Conservation (phyloP, 2,329 filamentous ascomycete species). For the Neodidymelliopsis sp. region DNA sequence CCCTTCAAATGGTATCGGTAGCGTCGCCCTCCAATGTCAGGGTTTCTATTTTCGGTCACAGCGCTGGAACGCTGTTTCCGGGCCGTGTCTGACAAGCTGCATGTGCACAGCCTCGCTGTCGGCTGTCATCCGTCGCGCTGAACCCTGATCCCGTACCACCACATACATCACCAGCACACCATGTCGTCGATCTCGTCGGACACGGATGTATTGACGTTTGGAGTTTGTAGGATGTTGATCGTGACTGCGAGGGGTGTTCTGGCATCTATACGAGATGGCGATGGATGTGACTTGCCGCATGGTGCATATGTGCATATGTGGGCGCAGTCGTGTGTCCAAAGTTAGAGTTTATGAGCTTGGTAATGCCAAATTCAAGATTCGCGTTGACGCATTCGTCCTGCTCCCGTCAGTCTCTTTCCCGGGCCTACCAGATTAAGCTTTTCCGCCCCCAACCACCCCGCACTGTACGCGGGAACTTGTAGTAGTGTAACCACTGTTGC, state of each 20-base stretch:
- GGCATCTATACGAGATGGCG: conserved; percentile 10
- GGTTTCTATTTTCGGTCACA: conserved; percentile 22
- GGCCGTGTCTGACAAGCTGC: conserved; percentile 26
- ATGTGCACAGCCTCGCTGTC: conserved; percentile 27
- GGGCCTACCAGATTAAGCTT: conserved; percentile 21
- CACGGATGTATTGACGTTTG: not conserved
- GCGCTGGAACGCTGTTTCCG: conserved; percentile 17
- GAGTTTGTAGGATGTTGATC: not conserved
- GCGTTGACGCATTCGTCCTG: too few relatives aligned
- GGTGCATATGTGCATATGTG: not conserved
- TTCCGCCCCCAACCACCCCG: conserved; percentile 28
- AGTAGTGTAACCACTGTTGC: conserved; percentile 16
- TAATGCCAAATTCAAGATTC: too few relatives aligned
- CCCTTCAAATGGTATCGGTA: too few relatives aligned
- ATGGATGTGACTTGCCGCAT: not conserved
- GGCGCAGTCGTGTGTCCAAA: not conserved
- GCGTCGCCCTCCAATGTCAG: conserved; percentile 1
- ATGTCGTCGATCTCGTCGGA: conserved; percentile 18
- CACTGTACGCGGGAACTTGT: conserved; percentile 13
- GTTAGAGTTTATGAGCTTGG: not conserved
- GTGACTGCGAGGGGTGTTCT: not conserved
- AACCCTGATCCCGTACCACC: conserved; percentile 4
- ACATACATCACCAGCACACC: conserved; percentile 13
- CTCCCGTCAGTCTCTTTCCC: conserved; percentile 12
- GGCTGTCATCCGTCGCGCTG: conserved; percentile 12